Evolutionary conservation across 768 basidiomycete genomes (phyloP).

Genomic region (Austroboletus eburneus): DNA sequence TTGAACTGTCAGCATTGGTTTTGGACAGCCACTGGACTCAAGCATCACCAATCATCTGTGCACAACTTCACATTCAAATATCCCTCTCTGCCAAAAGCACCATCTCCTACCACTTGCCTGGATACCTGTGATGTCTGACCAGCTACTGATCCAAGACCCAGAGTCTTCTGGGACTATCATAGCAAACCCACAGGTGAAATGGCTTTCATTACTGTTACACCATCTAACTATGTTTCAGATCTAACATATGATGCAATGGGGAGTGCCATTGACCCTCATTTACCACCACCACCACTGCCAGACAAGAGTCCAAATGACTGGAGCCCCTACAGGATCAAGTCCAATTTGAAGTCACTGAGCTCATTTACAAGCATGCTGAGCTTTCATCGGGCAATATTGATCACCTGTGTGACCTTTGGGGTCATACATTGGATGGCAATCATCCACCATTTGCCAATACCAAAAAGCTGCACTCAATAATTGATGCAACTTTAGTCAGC

Average conservation of each 20-base stretch:
- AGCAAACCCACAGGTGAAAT: no score
- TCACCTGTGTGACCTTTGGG: slow-evolving; percentile 20
- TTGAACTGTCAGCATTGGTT: slow-evolving; percentile 3
- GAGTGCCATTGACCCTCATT: no score
- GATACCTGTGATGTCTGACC: no score
- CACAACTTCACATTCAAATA: slow-evolving; percentile 1
- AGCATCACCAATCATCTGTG: background rate
- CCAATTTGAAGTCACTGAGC: slow-evolving; percentile 19
- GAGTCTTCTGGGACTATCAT: no score
- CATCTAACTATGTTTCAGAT: no score
- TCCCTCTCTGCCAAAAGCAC: no score
- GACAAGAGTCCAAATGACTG: slow-evolving; percentile 10
- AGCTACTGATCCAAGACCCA: no score
- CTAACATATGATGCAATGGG: no score
- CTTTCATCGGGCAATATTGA: slow-evolving; percentile 21
- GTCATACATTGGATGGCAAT: background rate
- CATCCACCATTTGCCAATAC: background rate
- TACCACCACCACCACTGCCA: no score
- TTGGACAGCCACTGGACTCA: background rate
- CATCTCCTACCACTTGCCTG: no score
- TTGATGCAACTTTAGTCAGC: slow-evolving; percentile 30
- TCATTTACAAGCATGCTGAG: slow-evolving; percentile 17
- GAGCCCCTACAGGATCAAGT: slow-evolving; percentile 10
- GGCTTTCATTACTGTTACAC: no score
- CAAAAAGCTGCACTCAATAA: slow-evolving; percentile 10